These are phyloP conservation scores for Aureobasidium lini DNA, from an alignment of 2,329 filamentous ascomycete genomes.

Conservation along the genomic window DNA sequence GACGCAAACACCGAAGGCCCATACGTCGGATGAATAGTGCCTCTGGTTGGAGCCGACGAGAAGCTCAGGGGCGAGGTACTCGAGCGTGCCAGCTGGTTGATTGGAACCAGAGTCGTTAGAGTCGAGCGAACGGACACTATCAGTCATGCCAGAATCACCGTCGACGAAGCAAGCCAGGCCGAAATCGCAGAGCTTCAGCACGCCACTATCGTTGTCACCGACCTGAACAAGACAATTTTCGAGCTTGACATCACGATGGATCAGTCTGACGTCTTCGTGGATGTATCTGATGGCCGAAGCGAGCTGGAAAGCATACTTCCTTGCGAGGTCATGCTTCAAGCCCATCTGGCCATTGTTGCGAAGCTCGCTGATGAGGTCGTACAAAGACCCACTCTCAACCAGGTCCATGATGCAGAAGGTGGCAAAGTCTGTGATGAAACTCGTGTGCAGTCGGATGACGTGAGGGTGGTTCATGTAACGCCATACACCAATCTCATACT, in stretches of 20 bases:
- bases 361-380: conserved; percentile 52
- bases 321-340: conserved; percentile 45
- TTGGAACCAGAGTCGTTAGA: conserved; percentile 34
- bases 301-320: conserved; percentile 55
- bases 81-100: conserved; percentile 47
- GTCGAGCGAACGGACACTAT: conserved; percentile 30
- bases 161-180: conserved; percentile 62
- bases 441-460: conserved; percentile 54
- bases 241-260: conserved; percentile 62
- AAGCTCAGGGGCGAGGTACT: conserved; percentile 45
- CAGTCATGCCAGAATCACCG: conserved; percentile 45
- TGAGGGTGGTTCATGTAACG: conserved; percentile 56
- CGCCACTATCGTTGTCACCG: conserved; percentile 35
- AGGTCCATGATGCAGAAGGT: conserved; percentile 62
- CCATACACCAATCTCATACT: conserved; percentile 63
- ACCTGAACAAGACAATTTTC: conserved; percentile 58
- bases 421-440: conserved; percentile 61
- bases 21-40: conserved; percentile 55
- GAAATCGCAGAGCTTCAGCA: conserved; percentile 59
- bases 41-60: conserved; percentile 38
- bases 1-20: conserved; percentile 59
- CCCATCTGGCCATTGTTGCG: conserved; percentile 37
- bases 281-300: conserved; percentile 58
- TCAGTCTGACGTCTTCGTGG: conserved; percentile 58
- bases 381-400: conserved; percentile 56